Percentiles rank a stretch among this genome's conserved stretches.
Evolutionary conservation across 345 rosid genomes (phyloP).

Genomic region (Microcos paniculata): DNA sequence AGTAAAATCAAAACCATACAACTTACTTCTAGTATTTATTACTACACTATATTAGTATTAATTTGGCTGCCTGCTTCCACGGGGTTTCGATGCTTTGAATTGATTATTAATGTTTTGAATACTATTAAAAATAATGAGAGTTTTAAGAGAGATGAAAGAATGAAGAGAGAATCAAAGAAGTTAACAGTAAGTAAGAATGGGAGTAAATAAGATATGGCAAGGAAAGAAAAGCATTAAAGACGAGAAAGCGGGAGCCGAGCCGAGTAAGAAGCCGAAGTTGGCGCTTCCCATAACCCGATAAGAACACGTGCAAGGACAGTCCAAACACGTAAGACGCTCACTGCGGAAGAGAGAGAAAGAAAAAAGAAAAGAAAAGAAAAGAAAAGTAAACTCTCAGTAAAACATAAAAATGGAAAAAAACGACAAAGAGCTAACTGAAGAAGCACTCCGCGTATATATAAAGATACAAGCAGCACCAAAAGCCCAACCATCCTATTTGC

Average conservation of each 20-base stretch:
- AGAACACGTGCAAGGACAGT: conserved; percentile 54
- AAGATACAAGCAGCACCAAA: not conserved
- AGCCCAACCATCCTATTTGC: not conserved
- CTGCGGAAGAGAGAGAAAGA: not conserved
- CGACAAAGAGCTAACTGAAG: conserved; percentile 1
- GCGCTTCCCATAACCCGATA: conserved; percentile 43
- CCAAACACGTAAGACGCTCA: conserved; percentile 31
- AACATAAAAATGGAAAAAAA: not conserved
- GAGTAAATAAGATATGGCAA: not conserved
- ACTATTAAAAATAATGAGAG: not conserved
- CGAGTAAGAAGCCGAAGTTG: conserved; percentile 51
- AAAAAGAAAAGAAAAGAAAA: not conserved
- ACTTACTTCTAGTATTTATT: not conserved
- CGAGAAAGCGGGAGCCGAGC: conserved; percentile 43
- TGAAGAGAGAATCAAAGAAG: not conserved
- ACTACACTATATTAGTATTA: no score
- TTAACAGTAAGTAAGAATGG: not conserved
- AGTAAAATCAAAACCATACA: not conserved
- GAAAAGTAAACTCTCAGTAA: conserved; percentile 8
- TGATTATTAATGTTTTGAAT: not conserved
- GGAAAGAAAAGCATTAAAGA: not conserved
- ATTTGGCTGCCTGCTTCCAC: not conserved
- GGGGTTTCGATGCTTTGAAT: not conserved
- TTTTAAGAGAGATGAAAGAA: not conserved
- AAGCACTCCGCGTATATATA: not conserved